Conservation (phyloP, 768 basidiomycete genomes). For the Tulasnella calospora region DNA sequence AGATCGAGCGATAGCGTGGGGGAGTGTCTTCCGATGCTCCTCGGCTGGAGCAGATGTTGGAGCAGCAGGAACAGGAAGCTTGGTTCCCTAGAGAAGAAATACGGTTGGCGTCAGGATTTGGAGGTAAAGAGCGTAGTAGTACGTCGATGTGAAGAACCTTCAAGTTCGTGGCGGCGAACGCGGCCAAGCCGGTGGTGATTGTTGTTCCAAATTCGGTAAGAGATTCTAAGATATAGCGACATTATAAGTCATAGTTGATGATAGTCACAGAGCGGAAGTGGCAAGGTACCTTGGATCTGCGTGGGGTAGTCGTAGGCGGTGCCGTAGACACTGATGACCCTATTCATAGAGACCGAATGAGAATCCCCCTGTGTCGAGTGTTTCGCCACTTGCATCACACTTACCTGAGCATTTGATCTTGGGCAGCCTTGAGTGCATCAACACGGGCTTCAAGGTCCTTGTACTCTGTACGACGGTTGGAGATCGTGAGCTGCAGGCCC, state of each 20-base stretch:
- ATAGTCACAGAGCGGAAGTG: neutral
- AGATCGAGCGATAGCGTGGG: constrained; percentile 86
- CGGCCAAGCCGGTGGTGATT: constrained; percentile 69
- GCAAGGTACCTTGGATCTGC: constrained; percentile 25
- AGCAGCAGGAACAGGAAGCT: constrained; percentile 69
- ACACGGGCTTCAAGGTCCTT: constrained; percentile 92
- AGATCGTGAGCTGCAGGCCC: constrained; percentile 1
- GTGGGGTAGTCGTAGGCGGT: constrained; percentile 77
- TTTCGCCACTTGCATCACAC: constrained; percentile 31
- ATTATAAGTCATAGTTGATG: neutral
- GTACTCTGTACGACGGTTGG: constrained; percentile 60
- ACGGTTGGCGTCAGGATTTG: neutral
- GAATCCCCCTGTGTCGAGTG: neutral
- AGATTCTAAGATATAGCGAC: constrained; percentile 53
- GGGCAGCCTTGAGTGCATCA: constrained; percentile 80
- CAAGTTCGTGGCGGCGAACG: constrained; percentile 81
- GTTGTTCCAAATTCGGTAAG: constrained; percentile 63
- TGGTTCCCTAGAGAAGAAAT: constrained; percentile 51
- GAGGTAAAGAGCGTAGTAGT: neutral
- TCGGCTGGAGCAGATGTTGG: constrained; percentile 43
- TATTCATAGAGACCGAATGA: constrained; percentile 34
- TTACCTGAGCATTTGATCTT: constrained; percentile 72
- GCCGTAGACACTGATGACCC: constrained; percentile 85
- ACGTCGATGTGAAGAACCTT: constrained; percentile 40
- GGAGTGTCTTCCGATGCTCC: constrained; percentile 88